Percentiles rank a stretch among this genome's conserved stretches.
Conservation (phyloP, 805 yeast species). For the Schizosaccharomyces osmophilus region DNA sequence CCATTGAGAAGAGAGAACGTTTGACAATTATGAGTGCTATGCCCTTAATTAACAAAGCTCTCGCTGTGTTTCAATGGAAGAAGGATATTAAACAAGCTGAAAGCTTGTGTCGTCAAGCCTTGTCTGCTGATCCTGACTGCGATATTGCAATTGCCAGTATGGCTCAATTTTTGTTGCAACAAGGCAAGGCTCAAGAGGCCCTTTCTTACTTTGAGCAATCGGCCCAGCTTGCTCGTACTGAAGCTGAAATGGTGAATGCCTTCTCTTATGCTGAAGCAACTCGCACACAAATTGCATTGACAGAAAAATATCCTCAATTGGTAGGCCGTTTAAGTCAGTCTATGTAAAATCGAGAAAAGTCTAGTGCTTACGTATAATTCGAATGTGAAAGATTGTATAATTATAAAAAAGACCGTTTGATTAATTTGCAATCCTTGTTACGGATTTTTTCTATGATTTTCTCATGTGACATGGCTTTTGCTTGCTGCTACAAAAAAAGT, state of each 20-base stretch:
- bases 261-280: constrained; percentile 82
- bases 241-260: constrained; percentile 73
- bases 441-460: too few relatives aligned
- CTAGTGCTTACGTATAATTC: too few relatives aligned
- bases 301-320: constrained; percentile 9
- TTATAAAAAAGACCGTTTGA: too few relatives aligned
- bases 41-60: constrained; percentile 76
- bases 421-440: too few relatives aligned
- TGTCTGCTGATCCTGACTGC: constrained; percentile 58
- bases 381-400: too few relatives aligned
- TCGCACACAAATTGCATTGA: constrained; percentile 57
- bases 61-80: constrained; percentile 19
- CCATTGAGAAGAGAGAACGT: constrained; percentile 14
- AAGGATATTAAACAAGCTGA: constrained; percentile 34
- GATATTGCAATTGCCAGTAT: constrained; percentile 77
- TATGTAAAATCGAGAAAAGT: neutral
- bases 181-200: constrained; percentile 62
- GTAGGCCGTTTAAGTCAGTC: constrained; percentile 6
- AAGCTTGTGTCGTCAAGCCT: constrained; percentile 44
- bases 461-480: too few relatives aligned
- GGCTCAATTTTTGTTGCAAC: constrained; percentile 75
- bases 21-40: constrained; percentile 62
- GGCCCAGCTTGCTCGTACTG: constrained; percentile 55
- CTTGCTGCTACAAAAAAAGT: too few relatives aligned
- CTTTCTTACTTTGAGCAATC: constrained; percentile 60